These are phyloP conservation scores for Pythium sp. DNA, from an alignment of 352 stramenopile species.

Conservation along the genomic window DNA sequence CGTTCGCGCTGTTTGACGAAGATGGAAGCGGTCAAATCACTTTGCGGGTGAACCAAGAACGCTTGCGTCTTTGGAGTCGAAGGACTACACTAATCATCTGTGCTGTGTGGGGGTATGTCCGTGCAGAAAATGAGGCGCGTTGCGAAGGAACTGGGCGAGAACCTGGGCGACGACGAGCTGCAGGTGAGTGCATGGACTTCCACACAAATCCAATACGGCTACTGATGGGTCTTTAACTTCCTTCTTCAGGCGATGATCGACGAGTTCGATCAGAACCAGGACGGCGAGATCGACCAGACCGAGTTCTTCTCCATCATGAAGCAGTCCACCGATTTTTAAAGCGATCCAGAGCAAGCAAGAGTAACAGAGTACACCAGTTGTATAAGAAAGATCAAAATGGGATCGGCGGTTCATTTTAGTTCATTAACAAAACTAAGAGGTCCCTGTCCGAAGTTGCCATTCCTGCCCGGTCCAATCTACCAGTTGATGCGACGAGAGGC, in stretches of 20 bases:
- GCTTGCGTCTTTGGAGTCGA: background rate
- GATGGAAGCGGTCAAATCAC: conserved; percentile 89
- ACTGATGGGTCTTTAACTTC: background rate
- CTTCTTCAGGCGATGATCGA: conserved; percentile 90
- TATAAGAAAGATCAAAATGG: conserved; percentile 24
- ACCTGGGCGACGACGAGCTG: conserved; percentile 89
- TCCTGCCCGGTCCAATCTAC: conserved; percentile 19
- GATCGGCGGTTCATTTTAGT: conserved; percentile 25
- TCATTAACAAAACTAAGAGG: conserved; percentile 5
- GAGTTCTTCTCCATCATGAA: conserved; percentile 92
- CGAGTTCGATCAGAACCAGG: conserved; percentile 93
- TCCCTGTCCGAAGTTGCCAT: conserved; percentile 14
- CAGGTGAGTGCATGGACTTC: conserved; percentile 29
- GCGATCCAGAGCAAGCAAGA: background rate
- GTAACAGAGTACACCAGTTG: conserved; percentile 4
- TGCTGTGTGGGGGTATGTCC: conserved; percentile 2
- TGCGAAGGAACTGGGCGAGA: conserved; percentile 91
- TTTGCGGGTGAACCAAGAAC: conserved; percentile 40
- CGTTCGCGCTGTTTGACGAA: conserved; percentile 95
- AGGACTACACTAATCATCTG: background rate
- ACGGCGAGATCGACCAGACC: conserved; percentile 88
- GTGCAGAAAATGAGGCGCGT: conserved; percentile 90
- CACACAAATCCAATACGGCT: background rate
- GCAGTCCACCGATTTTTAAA: conserved; percentile 70
- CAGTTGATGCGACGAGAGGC: conserved; percentile 14